A percentile compares a stretch with the other conserved stretches of the same genome.
These are phyloP conservation scores for Thalassiosira hispida DNA, from an alignment of 352 stramenopile genomes.

Conservation along the genomic window DNA sequence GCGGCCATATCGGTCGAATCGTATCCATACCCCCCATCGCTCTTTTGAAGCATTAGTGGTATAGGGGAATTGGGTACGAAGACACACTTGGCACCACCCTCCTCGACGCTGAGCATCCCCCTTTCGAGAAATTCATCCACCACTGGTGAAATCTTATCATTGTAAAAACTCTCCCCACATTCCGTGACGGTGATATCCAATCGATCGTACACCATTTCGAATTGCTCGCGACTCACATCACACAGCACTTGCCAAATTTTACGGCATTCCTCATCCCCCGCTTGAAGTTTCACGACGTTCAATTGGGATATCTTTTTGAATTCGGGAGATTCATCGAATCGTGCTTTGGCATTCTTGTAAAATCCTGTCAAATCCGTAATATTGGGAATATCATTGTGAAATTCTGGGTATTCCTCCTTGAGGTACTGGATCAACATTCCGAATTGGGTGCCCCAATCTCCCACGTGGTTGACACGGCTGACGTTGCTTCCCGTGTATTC, in stretches of 20 bases:
- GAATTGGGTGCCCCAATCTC: conserved; percentile 98
- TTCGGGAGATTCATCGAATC: conserved; percentile 94
- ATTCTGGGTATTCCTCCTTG: conserved; percentile 95
- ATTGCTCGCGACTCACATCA: conserved; percentile 88
- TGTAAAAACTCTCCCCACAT: conserved; percentile 93
- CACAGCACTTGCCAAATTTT: conserved; percentile 89
- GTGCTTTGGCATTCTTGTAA: conserved; percentile 90
- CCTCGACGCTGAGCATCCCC: conserved; percentile 88
- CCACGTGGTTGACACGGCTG: conserved; percentile 90
- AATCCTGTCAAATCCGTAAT: conserved; percentile 96
- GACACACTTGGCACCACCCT: conserved; percentile 88
- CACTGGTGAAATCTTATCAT: conserved; percentile 88
- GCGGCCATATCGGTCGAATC: conserved; percentile 93
- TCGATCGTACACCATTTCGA: conserved; percentile 90
- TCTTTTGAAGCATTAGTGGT: conserved; percentile 92
- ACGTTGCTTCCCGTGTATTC: conserved; percentile 90
- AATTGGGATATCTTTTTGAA: conserved; percentile 97
- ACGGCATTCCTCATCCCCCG: conserved; percentile 86
- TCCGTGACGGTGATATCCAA: conserved; percentile 89
- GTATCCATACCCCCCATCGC: conserved; percentile 91
- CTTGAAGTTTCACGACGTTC: conserved; percentile 97
- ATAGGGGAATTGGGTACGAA: conserved; percentile 91
- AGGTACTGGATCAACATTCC: conserved; percentile 99
- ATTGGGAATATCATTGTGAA: conserved; percentile 91
- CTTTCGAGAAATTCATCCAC: conserved; percentile 93